These are phyloP conservation scores for Chlorophyllum brunneum DNA, from an alignment of 768 basidiomycete species.

Conservation along the genomic window DNA sequence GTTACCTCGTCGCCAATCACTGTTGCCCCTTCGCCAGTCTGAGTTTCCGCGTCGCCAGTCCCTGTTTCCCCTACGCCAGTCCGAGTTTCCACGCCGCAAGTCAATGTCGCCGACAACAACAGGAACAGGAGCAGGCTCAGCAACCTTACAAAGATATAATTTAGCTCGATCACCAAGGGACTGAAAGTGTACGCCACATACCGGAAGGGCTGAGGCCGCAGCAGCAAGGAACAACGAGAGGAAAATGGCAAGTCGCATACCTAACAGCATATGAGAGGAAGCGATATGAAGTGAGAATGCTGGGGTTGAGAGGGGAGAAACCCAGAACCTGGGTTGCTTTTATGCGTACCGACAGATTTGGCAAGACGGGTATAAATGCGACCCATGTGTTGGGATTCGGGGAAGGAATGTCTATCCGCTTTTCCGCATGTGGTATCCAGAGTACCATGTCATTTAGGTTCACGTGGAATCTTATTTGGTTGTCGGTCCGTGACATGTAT, in stretches of 20 bases:
- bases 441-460: constrained; percentile 24
- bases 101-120: background rate
- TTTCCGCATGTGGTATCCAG: constrained; percentile 29
- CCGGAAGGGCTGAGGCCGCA: constrained; percentile 34
- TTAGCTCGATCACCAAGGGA: constrained; percentile 6
- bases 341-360: constrained; percentile 26
- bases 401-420: constrained; percentile 31
- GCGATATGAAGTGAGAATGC: constrained; percentile 20
- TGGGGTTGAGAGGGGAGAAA: constrained; percentile 19
- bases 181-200: constrained; percentile 20
- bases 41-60: constrained; percentile 6
- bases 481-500: constrained; percentile 10
- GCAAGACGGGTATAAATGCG: constrained; percentile 31
- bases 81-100: constrained; percentile 16
- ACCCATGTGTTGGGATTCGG: constrained; percentile 26
- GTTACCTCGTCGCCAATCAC: constrained; percentile 8
- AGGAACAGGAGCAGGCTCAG: constrained; percentile 17
- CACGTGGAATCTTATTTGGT: constrained; percentile 20
- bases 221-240: constrained; percentile 30
- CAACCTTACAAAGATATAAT: constrained; percentile 16
- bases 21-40: constrained; percentile 19
- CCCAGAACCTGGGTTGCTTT: constrained; percentile 25
- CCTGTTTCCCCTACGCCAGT: constrained; percentile 3
- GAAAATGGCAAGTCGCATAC: constrained; percentile 29
- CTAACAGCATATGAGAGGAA: constrained; percentile 26